Evolutionary conservation across 1,139 yeast genomes (phyloP).

Genomic region (Magnusiomyces tetraspermus): DNA sequence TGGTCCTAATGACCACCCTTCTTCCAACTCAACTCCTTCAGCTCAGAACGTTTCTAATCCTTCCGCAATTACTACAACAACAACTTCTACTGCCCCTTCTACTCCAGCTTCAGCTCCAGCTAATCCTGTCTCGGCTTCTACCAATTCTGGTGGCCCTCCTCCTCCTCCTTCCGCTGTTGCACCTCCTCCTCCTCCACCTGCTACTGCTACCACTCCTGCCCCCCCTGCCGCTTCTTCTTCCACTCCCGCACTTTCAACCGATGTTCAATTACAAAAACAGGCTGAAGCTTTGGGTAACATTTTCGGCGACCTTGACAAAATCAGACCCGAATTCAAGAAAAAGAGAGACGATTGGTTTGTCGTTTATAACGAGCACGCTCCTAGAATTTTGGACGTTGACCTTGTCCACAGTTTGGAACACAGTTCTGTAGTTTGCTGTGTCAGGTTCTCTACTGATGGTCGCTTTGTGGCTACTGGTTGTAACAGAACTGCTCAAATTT

Average conservation of each 20-base stretch:
- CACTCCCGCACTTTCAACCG: slow-evolving; percentile 18
- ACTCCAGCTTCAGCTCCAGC: slow-evolving; percentile 14
- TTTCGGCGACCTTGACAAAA: slow-evolving; percentile 71
- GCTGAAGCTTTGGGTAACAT: slow-evolving; percentile 39
- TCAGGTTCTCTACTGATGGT: slow-evolving; percentile 67
- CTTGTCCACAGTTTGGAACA: slow-evolving; percentile 86
- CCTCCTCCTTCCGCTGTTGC: too few relatives aligned
- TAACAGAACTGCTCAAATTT: slow-evolving; percentile 91
- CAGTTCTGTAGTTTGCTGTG: slow-evolving; percentile 93
- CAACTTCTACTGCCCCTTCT: slow-evolving; percentile 15
- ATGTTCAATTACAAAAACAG: slow-evolving; percentile 28
- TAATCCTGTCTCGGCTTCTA: not conserved
- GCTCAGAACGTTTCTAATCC: slow-evolving; percentile 20
- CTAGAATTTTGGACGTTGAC: slow-evolving; percentile 69
- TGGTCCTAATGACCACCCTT: slow-evolving; percentile 23
- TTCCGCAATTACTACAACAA: slow-evolving; percentile 14
- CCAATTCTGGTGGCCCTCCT: slow-evolving; percentile 1
- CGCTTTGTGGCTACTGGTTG: slow-evolving; percentile 94
- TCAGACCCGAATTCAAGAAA: slow-evolving; percentile 67
- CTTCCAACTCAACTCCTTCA: slow-evolving; percentile 25
- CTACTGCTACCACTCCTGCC: slow-evolving; percentile 12
- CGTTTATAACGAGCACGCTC: slow-evolving; percentile 80
- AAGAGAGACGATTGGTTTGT: slow-evolving; percentile 83
- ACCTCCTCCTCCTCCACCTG: too few relatives aligned
- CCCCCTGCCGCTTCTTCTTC: slow-evolving; percentile 17